phyloP scores from a whole-genome alignment of 2,329 filamentous ascomycete genomes.

The Fusarium citri region DNA sequence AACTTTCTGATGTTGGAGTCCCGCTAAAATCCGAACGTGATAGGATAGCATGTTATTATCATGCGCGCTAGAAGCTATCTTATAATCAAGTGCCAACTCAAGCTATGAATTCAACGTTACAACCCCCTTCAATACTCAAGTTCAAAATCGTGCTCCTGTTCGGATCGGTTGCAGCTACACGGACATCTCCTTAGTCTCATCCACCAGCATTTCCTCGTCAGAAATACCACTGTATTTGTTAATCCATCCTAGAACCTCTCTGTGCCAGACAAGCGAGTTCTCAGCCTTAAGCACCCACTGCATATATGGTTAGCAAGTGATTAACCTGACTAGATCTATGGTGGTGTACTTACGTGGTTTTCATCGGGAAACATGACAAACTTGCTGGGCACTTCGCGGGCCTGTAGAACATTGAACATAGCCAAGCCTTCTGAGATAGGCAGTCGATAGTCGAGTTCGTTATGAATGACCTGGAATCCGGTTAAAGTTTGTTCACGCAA shows the following conservation, averaged over 20 bases:
- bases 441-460: conserved; percentile 88
- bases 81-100: neutral
- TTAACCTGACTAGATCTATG: neutral
- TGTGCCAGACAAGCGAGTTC: conserved; percentile 91
- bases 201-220: conserved; percentile 39
- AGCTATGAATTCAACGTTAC: neutral
- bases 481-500: neutral
- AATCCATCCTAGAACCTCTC: conserved; percentile 83
- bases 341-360: conserved; percentile 59
- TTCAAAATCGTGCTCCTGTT: neutral
- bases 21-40: neutral
- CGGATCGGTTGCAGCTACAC: conserved; percentile 10
- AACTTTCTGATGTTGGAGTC: neutral
- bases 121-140: neutral
- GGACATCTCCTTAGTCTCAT: conserved; percentile 33
- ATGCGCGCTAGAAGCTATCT: neutral
- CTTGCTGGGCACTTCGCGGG: conserved; percentile 78
- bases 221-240: conserved; percentile 68
- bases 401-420: conserved; percentile 88
- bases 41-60: neutral
- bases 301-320: neutral
- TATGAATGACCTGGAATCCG: conserved; percentile 73
- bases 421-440: conserved; percentile 86
- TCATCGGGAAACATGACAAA: conserved; percentile 85
- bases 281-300: conserved; percentile 90